Conservation (phyloP, 179 eudicot genomes). For the Vitellaria paradoxa region DNA sequence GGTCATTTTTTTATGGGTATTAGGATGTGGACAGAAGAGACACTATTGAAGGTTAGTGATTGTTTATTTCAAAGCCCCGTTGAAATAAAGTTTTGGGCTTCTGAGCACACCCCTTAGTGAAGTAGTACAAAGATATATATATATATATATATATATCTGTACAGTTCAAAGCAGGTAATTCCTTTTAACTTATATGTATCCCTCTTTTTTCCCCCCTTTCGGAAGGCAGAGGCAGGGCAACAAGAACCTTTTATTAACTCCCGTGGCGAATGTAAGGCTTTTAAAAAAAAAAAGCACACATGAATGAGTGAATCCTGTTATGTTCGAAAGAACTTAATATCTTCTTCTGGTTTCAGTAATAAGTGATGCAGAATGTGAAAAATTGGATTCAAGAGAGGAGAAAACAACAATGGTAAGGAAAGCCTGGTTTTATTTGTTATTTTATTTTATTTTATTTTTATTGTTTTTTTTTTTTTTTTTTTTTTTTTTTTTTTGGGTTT, state of each 20-base stretch:
- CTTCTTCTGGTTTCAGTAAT: conserved; percentile 44
- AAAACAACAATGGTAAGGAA: conserved; percentile 63
- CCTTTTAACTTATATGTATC: background rate
- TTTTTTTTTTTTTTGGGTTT: too few species aligned
- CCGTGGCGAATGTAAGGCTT: conserved; percentile 90
- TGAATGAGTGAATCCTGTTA: too few species aligned
- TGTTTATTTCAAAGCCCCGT: background rate
- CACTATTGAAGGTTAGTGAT: conserved; percentile 57
- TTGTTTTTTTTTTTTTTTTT: too few species aligned
- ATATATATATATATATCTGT: too few species aligned
- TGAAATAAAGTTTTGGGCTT: background rate
- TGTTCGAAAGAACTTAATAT: background rate
- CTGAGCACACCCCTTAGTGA: background rate
- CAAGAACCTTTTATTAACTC: conserved; percentile 53
- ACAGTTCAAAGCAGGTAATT: background rate
- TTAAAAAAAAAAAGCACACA: too few species aligned
- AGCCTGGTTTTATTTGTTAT: background rate
- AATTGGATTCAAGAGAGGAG: conserved; percentile 64
- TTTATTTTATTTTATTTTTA: too few species aligned
- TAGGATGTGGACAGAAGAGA: conserved; percentile 98
- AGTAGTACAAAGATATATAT: background rate
- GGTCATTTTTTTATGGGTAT: conserved; percentile 79
- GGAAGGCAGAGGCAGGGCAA: conserved; percentile 62
- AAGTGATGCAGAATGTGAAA: conserved; percentile 70
- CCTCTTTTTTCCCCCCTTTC: conserved; percentile 2